Conservation (phyloP, 345 rosid genomes). For the Linum lewisii region DNA sequence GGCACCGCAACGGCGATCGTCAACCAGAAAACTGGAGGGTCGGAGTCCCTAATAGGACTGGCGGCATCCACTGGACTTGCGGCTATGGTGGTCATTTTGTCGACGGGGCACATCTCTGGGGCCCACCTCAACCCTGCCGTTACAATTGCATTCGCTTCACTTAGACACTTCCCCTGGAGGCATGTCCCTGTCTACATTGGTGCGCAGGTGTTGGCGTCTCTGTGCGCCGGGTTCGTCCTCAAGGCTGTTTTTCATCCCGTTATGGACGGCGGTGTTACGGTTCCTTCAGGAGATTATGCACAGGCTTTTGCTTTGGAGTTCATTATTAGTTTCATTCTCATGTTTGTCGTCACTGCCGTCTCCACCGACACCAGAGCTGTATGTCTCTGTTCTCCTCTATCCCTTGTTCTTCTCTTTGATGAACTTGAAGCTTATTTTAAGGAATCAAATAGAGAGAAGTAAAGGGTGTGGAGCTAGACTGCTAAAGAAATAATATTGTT, state of each 20-base stretch:
- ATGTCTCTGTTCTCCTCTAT: constrained; percentile 7
- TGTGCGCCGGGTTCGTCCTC: constrained; percentile 63
- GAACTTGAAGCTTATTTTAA: too few relatives aligned
- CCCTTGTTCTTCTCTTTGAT: neutral
- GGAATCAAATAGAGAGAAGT: too few relatives aligned
- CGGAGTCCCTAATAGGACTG: constrained; percentile 63
- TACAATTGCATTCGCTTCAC: constrained; percentile 69
- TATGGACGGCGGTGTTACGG: constrained; percentile 80
- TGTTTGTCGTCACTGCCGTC: constrained; percentile 87
- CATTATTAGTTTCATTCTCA: constrained; percentile 71
- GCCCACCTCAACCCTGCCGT: constrained; percentile 84
- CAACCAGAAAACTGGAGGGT: constrained; percentile 66
- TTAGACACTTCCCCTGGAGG: constrained; percentile 74
- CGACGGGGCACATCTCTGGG: constrained; percentile 85
- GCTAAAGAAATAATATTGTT: too few relatives aligned
- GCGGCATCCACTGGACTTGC: constrained; percentile 71
- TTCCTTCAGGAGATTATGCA: constrained; percentile 44
- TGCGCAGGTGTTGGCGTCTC: constrained; percentile 60
- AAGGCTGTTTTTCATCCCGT: constrained; percentile 55
- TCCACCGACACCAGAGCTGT: constrained; percentile 97
- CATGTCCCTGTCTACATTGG: constrained; percentile 69
- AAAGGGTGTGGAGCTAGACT: too few relatives aligned
- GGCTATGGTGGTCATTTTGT: constrained; percentile 61
- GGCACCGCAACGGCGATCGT: constrained; percentile 77
- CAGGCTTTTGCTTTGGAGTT: constrained; percentile 87